Conservation (phyloP, 148 eudicot species). For the Silene conica region DNA sequence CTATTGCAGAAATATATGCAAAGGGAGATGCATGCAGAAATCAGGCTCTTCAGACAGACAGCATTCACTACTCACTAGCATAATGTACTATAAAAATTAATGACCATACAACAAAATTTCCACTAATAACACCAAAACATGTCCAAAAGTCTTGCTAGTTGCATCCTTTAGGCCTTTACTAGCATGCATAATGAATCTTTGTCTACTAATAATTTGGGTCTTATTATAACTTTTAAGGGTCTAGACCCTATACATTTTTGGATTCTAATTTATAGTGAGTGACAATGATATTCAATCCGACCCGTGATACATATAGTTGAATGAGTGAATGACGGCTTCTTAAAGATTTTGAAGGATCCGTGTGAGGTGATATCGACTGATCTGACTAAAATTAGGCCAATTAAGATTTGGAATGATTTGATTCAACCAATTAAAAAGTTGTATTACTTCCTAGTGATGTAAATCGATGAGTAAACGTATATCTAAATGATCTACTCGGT, state of each 20-base stretch:
- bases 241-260: background rate
- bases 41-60: background rate
- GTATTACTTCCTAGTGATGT: no score
- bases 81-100: background rate
- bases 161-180: background rate
- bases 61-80: background rate
- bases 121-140: background rate
- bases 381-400: no score
- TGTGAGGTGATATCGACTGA: no score
- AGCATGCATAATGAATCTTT: background rate
- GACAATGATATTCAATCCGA: no score
- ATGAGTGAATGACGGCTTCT: no score
- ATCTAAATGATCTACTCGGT: no score
- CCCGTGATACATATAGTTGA: no score
- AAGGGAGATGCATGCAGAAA: background rate
- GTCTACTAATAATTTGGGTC: background rate
- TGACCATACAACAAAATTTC: background rate
- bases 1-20: background rate
- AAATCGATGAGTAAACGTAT: no score
- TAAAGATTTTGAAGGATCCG: no score
- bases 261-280: background rate
- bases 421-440: no score
- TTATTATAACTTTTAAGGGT: background rate
- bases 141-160: conserved; percentile 5
- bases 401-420: no score